Base-by-base conservation (phyloP, 176 grass and related monocot species). In the Raddia guianensis region DNA sequence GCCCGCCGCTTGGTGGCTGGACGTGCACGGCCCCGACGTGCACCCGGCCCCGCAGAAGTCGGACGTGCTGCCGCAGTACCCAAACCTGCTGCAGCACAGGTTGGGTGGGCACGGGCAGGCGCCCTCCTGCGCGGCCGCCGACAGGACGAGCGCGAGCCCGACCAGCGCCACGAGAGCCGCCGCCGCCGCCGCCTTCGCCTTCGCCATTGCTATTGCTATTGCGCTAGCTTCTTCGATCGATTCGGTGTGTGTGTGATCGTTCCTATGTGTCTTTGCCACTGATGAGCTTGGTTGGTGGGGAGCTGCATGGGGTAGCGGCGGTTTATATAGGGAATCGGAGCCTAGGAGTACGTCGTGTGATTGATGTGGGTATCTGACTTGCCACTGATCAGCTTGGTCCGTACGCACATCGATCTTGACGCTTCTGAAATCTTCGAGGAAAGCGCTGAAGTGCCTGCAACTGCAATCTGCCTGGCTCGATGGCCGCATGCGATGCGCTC, bases 51-150 rank as follows among this genome's bases (percentile, higher is more conserved):
- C 86, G 14, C 80, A 88, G 55, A 80, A 84, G 2, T 35, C 66
- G 8, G 0, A 6, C 7, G 8, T 15, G 9, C 35, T 58, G 49
- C 86, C 86, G 32, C 86, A 88, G 12, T 51, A 88, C 1, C 86
- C 86, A 1, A 12, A 88, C 7, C 10, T 12, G 68, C 86, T 88
- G 80, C 86, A 88, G 56, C 86, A 88, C 3, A 62, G 49, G 74
- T 10, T 35, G 0, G 12, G 1, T 0, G 55, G 7, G 80, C 86
- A 88, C 1, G 32, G 18, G 10, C 86, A 88, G 35, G 12, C 2
- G 11, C 49, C 49, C 11, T 88, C 73, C 37, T 88, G 86, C 14
- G 73, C 65, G 56, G 50, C 63, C 19, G 72, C 63, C 8, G 60
- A 69, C 9, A 73, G 46, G 54, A 47, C 52, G 51, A 90, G 64